phyloP scores from a whole-genome alignment of 2,329 filamentous ascomycete genomes.

The Neurospora crassa region DNA sequence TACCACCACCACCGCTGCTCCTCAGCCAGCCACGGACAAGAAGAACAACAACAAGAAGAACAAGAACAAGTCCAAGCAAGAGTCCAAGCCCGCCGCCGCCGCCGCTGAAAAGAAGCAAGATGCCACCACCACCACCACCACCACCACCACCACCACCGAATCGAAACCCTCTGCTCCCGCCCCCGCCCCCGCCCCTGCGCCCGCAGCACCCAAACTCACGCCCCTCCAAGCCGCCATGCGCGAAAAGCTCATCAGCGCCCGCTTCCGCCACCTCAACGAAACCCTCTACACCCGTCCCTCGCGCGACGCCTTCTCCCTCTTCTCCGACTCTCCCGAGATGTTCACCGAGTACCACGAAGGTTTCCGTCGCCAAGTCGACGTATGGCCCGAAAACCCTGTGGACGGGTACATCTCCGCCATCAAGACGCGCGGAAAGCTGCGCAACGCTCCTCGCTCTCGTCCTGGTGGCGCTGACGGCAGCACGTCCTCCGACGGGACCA shows the following conservation, averaged over 20 bases:
- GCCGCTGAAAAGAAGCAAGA: slow-evolving; percentile 11
- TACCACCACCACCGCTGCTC: too few species aligned
- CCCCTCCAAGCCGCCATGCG: slow-evolving; percentile 91
- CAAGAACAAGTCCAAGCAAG: slow-evolving; percentile 18
- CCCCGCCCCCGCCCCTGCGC: slow-evolving; percentile 28
- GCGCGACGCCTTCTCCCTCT: slow-evolving; percentile 69
- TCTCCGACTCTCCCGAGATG: slow-evolving; percentile 79
- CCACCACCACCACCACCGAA: neutral
- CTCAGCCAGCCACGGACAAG: neutral
- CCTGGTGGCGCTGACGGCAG: slow-evolving; percentile 18
- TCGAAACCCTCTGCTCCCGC: slow-evolving; percentile 1
- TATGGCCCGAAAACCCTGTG: slow-evolving; percentile 95
- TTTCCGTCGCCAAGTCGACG: slow-evolving; percentile 88
- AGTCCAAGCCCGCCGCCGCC: neutral
- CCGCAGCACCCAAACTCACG: slow-evolving; percentile 58
- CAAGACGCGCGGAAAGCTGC: slow-evolving; percentile 45
- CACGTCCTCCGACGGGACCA: slow-evolving; percentile 20
- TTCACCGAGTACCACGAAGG: slow-evolving; percentile 95
- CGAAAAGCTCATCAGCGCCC: slow-evolving; percentile 85
- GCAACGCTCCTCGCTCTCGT: slow-evolving; percentile 13
- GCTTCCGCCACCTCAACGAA: slow-evolving; percentile 96
- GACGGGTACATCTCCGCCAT: slow-evolving; percentile 74
- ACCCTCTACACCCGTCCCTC: slow-evolving; percentile 92
- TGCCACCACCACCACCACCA: neutral
- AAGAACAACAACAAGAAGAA: slow-evolving; percentile 22